These are phyloP conservation scores for Talaromyces sp. DNA, from an alignment of 2,329 filamentous ascomycete species.

Conservation along the genomic window DNA sequence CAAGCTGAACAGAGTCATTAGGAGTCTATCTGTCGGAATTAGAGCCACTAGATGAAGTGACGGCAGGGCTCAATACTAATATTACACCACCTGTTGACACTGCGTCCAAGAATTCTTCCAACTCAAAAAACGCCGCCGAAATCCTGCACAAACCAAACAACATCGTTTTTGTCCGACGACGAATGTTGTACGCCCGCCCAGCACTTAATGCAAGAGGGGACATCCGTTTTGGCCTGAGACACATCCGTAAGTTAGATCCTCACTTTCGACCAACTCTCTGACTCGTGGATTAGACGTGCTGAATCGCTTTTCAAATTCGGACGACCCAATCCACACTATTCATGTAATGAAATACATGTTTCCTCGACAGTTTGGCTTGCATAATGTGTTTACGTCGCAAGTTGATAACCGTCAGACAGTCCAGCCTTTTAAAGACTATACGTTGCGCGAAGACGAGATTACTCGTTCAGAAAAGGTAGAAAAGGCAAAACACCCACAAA, in stretches of 20 bases:
- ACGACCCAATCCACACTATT: constrained; percentile 52
- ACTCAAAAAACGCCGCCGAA: constrained; percentile 2
- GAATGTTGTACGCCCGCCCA: constrained; percentile 81
- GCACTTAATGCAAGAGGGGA: constrained; percentile 63
- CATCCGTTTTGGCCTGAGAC: constrained; percentile 70
- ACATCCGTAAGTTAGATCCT: constrained; percentile 64
- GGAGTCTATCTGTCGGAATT: constrained; percentile 28
- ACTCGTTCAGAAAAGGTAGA: constrained; percentile 14
- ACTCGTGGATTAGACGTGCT: constrained; percentile 62
- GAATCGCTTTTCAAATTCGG: constrained; percentile 58
- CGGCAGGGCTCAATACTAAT: not conserved
- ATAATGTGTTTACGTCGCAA: constrained; percentile 81
- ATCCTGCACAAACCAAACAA: constrained; percentile 40
- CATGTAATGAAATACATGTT: constrained; percentile 91
- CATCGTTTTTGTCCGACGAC: constrained; percentile 72
- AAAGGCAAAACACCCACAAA: constrained; percentile 8
- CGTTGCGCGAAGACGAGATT: constrained; percentile 79
- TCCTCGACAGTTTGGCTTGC: constrained; percentile 80
- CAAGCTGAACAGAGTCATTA: constrained; percentile 12
- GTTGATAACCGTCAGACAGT: constrained; percentile 62
- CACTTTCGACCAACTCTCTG: not conserved
- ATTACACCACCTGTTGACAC: not conserved
- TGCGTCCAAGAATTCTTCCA: not conserved
- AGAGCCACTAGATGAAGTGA: constrained; percentile 18
- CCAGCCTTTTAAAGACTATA: constrained; percentile 79